Conservation (phyloP, 345 rosid genomes). For the Zanthoxylum bungeanum region DNA sequence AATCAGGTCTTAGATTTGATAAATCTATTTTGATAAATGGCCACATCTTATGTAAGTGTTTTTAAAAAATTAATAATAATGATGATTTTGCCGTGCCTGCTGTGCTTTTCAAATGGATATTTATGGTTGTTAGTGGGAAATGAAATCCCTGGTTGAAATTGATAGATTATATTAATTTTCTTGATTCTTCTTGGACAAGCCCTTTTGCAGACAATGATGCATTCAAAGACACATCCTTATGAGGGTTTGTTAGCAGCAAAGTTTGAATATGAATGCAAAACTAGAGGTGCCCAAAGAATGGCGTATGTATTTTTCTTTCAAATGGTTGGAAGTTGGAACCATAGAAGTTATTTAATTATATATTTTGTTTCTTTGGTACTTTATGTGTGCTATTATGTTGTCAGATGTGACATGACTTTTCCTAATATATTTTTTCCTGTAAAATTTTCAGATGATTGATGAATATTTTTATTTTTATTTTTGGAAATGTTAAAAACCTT, state of each 20-base stretch:
- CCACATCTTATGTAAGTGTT: background rate
- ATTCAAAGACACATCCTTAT: constrained; percentile 69
- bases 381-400: background rate
- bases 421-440: background rate
- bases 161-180: constrained; percentile 2
- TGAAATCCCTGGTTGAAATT: background rate
- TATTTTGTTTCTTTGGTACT: background rate
- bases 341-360: constrained; percentile 1
- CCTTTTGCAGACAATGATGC: constrained; percentile 87
- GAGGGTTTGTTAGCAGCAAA: constrained; percentile 78
- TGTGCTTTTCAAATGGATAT: background rate
- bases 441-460: constrained; percentile 9
- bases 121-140: background rate
- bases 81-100: background rate
- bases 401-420: too few species aligned
- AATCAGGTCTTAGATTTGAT: background rate
- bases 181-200: constrained; percentile 55
- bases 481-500: too few species aligned
- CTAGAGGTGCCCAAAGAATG: constrained; percentile 97
- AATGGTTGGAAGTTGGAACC: constrained; percentile 12
- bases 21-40: background rate
- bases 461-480: background rate
- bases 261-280: constrained; percentile 88
- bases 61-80: too few species aligned
- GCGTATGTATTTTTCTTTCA: constrained; percentile 58